These are phyloP conservation scores for Davidsoniella neocaledoniae DNA, from an alignment of 2,329 filamentous ascomycete species.

Conservation along the genomic window DNA sequence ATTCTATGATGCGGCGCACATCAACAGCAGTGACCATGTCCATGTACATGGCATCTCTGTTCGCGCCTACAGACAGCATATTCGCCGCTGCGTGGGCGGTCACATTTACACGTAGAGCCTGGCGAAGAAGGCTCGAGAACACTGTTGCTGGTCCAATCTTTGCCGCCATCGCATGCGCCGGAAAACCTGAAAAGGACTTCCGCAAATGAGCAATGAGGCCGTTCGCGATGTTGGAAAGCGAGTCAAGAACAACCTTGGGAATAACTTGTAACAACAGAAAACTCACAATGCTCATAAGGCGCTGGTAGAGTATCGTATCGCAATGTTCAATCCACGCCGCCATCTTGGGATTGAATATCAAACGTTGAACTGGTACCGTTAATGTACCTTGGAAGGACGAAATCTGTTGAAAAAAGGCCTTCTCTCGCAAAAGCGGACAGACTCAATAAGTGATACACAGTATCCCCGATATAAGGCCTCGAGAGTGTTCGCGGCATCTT, in stretches of 20 bases:
- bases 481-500: conserved; percentile 71
- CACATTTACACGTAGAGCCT: conserved; percentile 78
- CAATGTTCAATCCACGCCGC: conserved; percentile 91
- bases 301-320: conserved; percentile 90
- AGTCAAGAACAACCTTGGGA: conserved; percentile 72
- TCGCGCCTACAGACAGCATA: conserved; percentile 75
- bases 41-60: conserved; percentile 86
- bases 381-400: conserved; percentile 91
- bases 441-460: conserved; percentile 88
- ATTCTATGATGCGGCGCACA: conserved; percentile 45
- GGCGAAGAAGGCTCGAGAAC: conserved; percentile 72
- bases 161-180: conserved; percentile 68
- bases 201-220: conserved; percentile 66
- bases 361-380: conserved; percentile 88
- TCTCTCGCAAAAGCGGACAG: conserved; percentile 89
- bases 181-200: conserved; percentile 71
- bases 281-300: conserved; percentile 85
- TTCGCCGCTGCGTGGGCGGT: conserved; percentile 89
- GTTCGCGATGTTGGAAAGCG: conserved; percentile 72
- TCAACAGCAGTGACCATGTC: conserved; percentile 64
- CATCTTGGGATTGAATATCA: conserved; percentile 65
- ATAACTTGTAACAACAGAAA: conserved; percentile 83
- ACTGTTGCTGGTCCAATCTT: conserved; percentile 78
- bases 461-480: conserved; percentile 83
- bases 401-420: conserved; percentile 89